phyloP scores from a whole-genome alignment of 1,284 basidiomycete genomes.

The Porodaedalea pini region DNA sequence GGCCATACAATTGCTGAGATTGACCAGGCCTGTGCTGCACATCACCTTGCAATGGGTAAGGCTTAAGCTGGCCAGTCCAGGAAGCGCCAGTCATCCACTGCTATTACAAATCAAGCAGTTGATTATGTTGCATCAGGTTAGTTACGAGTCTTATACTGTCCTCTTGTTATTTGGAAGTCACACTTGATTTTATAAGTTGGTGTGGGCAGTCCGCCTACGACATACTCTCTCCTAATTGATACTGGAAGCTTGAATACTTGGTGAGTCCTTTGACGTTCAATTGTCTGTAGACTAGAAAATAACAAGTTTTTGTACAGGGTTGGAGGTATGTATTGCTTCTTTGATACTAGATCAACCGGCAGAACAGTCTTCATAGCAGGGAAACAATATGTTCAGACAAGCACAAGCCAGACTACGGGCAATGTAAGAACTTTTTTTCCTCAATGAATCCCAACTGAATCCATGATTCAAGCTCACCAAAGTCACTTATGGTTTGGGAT shows the following conservation, averaged over 20 bases:
- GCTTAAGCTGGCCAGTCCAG: neutral
- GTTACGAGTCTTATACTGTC: neutral
- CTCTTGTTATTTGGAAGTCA: neutral
- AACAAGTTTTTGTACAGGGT: neutral
- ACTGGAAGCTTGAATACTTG: conserved; percentile 24
- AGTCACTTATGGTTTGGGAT: conserved; percentile 22
- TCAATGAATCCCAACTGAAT: no score
- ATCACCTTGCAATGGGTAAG: neutral
- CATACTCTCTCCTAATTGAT: conserved; percentile 20
- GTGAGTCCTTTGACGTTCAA: conserved; percentile 13
- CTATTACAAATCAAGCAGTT: conserved; percentile 8
- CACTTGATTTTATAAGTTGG: conserved; percentile 2
- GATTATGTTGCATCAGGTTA: neutral
- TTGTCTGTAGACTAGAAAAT: neutral
- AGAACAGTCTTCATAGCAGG: neutral
- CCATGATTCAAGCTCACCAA: no score
- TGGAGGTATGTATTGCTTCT: neutral
- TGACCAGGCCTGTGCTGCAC: conserved; percentile 15
- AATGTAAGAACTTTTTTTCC: conserved; percentile 11
- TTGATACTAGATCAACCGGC: neutral
- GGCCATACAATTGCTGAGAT: conserved; percentile 7
- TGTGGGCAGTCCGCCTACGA: conserved; percentile 19
- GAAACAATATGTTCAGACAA: conserved; percentile 13
- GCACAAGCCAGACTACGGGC: conserved; percentile 13
- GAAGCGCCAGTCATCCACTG: neutral